Evolutionary conservation across 176 grass and related monocot species (phyloP).

Genomic region (Eremochloa ophiuroides): DNA sequence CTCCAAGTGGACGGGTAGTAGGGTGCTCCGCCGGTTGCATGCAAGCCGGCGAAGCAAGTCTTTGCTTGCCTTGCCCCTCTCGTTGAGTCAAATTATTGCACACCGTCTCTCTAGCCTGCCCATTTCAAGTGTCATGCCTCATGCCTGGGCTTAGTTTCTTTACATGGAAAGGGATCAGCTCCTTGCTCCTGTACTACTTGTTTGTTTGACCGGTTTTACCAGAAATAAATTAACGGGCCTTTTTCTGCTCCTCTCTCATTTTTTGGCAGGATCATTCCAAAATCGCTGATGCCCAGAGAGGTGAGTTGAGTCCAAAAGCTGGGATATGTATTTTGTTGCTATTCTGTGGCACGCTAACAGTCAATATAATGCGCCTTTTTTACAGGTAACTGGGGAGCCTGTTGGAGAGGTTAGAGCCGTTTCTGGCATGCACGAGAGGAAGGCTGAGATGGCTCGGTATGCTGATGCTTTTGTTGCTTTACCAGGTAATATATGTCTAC

Average conservation of each 20-base stretch:
- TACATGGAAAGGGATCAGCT: constrained; percentile 32
- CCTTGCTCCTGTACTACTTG: background rate
- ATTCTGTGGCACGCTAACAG: background rate
- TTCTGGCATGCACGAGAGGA: constrained; percentile 89
- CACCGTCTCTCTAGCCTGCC: background rate
- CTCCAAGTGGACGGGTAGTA: constrained; percentile 5
- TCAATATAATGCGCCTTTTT: background rate
- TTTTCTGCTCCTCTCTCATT: constrained; percentile 11
- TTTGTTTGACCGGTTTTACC: constrained; percentile 42
- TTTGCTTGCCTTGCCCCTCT: background rate
- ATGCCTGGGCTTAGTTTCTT: constrained; percentile 23
- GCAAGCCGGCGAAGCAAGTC: background rate
- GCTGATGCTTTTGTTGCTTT: constrained; percentile 97
- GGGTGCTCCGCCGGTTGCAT: background rate
- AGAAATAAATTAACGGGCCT: constrained; percentile 30
- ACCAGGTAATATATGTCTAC: constrained; percentile 42
- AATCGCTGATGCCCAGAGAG: constrained; percentile 78
- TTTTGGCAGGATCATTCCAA: constrained; percentile 79
- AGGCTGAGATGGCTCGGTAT: constrained; percentile 85
- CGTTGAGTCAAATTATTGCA: constrained; percentile 2
- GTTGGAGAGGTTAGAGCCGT: constrained; percentile 86
- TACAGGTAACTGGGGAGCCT: constrained; percentile 69
- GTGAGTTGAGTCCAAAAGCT: constrained; percentile 49
- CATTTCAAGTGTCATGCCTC: background rate
- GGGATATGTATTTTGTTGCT: background rate